A percentile compares a stretch with the other conserved stretches of the same genome.
Evolutionary conservation across 1,139 yeast genomes (phyloP).

Genomic region (Candida sp.): DNA sequence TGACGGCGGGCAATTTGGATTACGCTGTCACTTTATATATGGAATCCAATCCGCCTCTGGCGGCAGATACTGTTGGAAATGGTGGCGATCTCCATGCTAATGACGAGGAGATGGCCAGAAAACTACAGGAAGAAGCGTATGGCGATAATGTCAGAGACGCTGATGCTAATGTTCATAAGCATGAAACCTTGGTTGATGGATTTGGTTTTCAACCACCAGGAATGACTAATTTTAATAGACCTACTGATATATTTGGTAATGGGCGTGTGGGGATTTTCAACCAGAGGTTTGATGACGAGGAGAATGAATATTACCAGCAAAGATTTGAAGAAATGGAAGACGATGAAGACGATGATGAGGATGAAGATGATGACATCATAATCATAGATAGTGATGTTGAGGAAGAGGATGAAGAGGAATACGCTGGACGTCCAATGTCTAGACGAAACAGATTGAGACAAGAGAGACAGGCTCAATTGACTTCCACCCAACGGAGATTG

Average conservation of each 20-base stretch:
- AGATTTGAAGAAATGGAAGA: slow-evolving; percentile 27
- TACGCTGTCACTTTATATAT: slow-evolving; percentile 82
- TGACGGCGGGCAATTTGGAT: slow-evolving; percentile 77
- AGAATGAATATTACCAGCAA: slow-evolving; percentile 20
- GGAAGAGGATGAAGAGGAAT: slow-evolving; percentile 17
- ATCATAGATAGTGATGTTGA: slow-evolving; percentile 31
- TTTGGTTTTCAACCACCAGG: slow-evolving; percentile 12
- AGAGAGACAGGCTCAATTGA: slow-evolving; percentile 32
- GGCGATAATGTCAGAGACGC: slow-evolving; percentile 50
- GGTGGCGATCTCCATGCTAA: slow-evolving; percentile 14
- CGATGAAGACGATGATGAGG: slow-evolving; percentile 14
- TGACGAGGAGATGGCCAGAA: slow-evolving; percentile 62
- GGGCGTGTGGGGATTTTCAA: slow-evolving; percentile 43
- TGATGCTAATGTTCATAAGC: slow-evolving; percentile 75
- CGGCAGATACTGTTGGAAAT: slow-evolving; percentile 9
- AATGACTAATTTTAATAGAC: slow-evolving; percentile 12
- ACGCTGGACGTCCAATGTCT: slow-evolving; percentile 13
- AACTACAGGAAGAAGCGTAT: slow-evolving; percentile 66
- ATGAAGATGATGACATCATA: slow-evolving; percentile 19
- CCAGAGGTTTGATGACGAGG: slow-evolving; percentile 37
- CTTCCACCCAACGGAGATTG: slow-evolving; percentile 66
- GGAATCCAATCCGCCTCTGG: slow-evolving; percentile 47
- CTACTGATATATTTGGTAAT: slow-evolving; percentile 39
- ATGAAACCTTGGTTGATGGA: slow-evolving; percentile 67
- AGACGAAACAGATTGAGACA: slow-evolving; percentile 29